Evolutionary conservation across 164 flowering plant species (phyloP).

Genomic region (Saururus chinensis): DNA sequence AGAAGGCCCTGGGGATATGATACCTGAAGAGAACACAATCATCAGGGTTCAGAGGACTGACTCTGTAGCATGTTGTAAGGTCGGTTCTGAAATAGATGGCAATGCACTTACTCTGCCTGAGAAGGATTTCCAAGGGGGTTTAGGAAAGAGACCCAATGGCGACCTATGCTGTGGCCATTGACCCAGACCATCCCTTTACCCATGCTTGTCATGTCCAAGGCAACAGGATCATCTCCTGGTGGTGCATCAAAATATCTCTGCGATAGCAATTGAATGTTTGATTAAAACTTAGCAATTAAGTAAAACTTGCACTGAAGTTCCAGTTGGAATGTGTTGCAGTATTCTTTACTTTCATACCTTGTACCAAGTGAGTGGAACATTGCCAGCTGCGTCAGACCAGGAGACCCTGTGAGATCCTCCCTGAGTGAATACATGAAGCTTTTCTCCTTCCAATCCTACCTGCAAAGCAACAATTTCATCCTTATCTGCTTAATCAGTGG

Average conservation of each 20-base stretch:
- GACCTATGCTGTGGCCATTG: slow-evolving; percentile 72
- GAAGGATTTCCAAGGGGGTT: slow-evolving; percentile 54
- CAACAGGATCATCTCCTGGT: slow-evolving; percentile 57
- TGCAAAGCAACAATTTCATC: slow-evolving; percentile 9
- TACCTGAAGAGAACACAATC: slow-evolving; percentile 34
- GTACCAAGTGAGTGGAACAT: slow-evolving; percentile 61
- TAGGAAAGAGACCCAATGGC: slow-evolving; percentile 61
- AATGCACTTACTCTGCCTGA: slow-evolving; percentile 55
- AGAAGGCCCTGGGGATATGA: slow-evolving; percentile 66
- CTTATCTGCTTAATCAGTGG: neutral
- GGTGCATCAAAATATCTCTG: slow-evolving; percentile 75
- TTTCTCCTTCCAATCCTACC: slow-evolving; percentile 72
- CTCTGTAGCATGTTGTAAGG: neutral
- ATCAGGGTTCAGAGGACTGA: neutral
- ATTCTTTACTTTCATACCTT: slow-evolving; percentile 35
- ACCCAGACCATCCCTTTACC: slow-evolving; percentile 75
- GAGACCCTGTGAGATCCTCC: slow-evolving; percentile 43
- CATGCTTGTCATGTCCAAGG: slow-evolving; percentile 46
- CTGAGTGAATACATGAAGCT: slow-evolving; percentile 27
- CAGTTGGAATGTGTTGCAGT: too few species aligned
- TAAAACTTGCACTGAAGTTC: too few species aligned
- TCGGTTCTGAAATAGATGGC: neutral
- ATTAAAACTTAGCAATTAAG: neutral
- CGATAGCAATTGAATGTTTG: neutral
- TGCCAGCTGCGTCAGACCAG: slow-evolving; percentile 38